Conservation (phyloP, 176 grass and related monocot genomes). For the Eragrostis curvula region DNA sequence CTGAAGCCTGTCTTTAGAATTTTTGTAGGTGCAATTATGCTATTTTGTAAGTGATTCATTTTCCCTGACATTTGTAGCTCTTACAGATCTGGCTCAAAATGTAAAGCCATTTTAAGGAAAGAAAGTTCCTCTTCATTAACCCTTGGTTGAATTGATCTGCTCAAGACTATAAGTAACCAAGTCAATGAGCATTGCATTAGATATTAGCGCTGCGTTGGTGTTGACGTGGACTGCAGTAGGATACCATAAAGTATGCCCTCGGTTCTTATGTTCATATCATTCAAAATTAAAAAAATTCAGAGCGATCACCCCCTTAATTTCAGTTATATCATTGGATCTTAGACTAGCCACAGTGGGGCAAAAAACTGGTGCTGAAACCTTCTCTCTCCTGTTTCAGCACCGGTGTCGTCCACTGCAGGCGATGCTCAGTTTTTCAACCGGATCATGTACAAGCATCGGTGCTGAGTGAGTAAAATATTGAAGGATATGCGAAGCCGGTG, state of each 20-base stretch:
- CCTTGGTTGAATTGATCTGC: background rate
- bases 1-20: slow-evolving; percentile 4
- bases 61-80: slow-evolving; percentile 11
- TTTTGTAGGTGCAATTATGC: background rate
- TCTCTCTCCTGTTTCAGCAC: no score
- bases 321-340: no score
- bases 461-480: no score
- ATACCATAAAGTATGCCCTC: background rate
- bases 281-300: background rate
- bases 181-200: background rate
- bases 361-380: no score
- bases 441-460: no score
- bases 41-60: slow-evolving; percentile 3
- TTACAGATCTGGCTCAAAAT: background rate
- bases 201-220: background rate
- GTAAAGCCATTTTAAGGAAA: slow-evolving; percentile 31
- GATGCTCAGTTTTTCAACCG: no score
- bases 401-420: no score
- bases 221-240: background rate
- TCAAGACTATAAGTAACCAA: background rate
- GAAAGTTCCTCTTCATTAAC: background rate
- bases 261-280: background rate
- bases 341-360: no score
- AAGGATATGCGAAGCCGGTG: no score
- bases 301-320: no score